These are phyloP conservation scores for Thraustotheca clavata DNA, from an alignment of 352 stramenopile species.

Conservation along the genomic window DNA sequence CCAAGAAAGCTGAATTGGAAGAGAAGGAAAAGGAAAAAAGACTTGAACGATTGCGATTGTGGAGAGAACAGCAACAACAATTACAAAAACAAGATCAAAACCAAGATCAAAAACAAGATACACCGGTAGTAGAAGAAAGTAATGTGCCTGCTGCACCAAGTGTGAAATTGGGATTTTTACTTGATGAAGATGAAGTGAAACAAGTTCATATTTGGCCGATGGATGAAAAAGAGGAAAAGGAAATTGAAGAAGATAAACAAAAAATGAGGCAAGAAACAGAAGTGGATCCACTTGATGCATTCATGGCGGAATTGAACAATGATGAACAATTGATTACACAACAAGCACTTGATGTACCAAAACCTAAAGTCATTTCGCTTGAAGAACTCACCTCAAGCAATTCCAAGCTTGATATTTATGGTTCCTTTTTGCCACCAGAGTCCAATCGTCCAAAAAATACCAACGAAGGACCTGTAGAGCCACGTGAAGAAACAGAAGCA, in stretches of 20 bases:
- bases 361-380: constrained; percentile 75
- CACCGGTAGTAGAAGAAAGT: neutral
- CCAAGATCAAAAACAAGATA: neutral
- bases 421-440: constrained; percentile 61
- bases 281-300: constrained; percentile 75
- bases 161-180: constrained; percentile 36
- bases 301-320: constrained; percentile 79
- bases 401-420: constrained; percentile 75
- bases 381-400: constrained; percentile 67
- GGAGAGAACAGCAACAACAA: constrained; percentile 43
- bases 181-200: constrained; percentile 58
- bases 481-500: constrained; percentile 36
- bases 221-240: constrained; percentile 51
- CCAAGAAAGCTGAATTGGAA: neutral
- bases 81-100: constrained; percentile 39
- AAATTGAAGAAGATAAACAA: constrained; percentile 40
- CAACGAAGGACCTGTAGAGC: neutral
- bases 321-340: constrained; percentile 55
- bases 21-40: constrained; percentile 34
- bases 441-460: neutral
- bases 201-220: constrained; percentile 49
- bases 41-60: constrained; percentile 42
- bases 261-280: constrained; percentile 66
- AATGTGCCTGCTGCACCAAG: neutral
- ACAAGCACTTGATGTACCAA: constrained; percentile 53